Conservation (phyloP, 2,329 filamentous ascomycete genomes). For the Ophiocordyceps camponoti-floridani region DNA sequence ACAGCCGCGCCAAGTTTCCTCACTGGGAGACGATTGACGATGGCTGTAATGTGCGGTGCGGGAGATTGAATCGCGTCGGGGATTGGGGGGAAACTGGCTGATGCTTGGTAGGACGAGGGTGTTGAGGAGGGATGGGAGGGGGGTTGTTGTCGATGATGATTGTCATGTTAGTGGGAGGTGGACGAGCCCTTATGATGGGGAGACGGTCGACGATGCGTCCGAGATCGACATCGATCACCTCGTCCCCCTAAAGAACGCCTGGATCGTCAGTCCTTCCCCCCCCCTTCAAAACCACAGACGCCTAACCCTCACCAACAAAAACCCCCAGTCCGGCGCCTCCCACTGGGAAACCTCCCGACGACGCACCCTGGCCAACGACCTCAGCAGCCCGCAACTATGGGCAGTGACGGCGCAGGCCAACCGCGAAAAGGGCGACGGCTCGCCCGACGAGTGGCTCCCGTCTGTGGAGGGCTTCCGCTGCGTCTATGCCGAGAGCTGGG, state of each 20-base stretch:
- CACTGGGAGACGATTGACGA: constrained; percentile 51
- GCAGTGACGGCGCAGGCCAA: constrained; percentile 68
- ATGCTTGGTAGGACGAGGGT: not conserved
- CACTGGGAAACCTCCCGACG: constrained; percentile 53
- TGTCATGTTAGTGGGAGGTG: constrained; percentile 51
- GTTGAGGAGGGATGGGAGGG: constrained; percentile 36
- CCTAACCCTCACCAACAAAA: not conserved
- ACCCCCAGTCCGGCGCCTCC: constrained; percentile 48
- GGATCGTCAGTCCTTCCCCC: constrained; percentile 35
- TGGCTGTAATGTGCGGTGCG: constrained; percentile 47
- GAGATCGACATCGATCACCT: constrained; percentile 74
- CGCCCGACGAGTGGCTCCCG: constrained; percentile 63
- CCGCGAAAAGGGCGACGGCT: constrained; percentile 51
- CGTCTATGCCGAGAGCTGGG: constrained; percentile 61
- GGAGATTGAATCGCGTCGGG: too few relatives aligned
- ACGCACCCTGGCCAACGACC: constrained; percentile 58
- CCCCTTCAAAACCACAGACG: not conserved
- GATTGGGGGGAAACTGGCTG: too few relatives aligned
- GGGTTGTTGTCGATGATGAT: constrained; percentile 36
- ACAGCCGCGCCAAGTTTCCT: constrained; percentile 51
- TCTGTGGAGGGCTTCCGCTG: constrained; percentile 52
- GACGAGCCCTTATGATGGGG: constrained; percentile 58
- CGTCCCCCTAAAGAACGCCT: constrained; percentile 65
- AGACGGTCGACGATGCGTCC: constrained; percentile 45
- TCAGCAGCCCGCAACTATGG: constrained; percentile 57